Evolutionary conservation across 2,329 filamentous ascomycete species (phyloP), one percentile per base, ranked within the genome.

Genomic region (Pseudogymnoascus sp.): DNA sequence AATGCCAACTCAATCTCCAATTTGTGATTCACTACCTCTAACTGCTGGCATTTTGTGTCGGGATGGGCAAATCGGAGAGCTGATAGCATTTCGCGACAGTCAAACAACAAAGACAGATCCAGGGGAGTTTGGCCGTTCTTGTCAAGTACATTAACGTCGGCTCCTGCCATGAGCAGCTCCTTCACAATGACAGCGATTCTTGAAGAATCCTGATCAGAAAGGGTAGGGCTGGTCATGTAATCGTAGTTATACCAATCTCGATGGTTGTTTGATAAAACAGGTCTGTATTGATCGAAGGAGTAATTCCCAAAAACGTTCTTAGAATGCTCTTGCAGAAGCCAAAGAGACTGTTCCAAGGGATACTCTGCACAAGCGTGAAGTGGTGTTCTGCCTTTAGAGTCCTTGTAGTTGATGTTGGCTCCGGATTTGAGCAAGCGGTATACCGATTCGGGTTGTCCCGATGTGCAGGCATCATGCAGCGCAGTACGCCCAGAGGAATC

Each of bases 381-480:
- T 24, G 33, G 33, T 35, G 33, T 35, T 35, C 33, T 65, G 14
- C 10, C 64, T 59, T 13, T 44, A 61, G 40, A 31, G 38, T 67
- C 63, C 21, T 50, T 61, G 16, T 44, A 44, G 19, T 63, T 61
- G 1, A 64, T 47, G 38, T 68, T 31, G 21, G 64, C 63, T 24
- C 64, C 67, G 59, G 62, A 40, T 35, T 42, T 47, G 4, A 67
- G 47, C 4, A 68, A 37, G n/a, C 61, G 56, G 16, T 61, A 40
- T 2, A 64, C 64, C 8, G 60, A 61, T 59, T 68, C 65, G 13
- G 63, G 50, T 60, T 62, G 19, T 14, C 65, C 65, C 3, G 65
- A 68, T 26, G 61, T 37, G 21, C 61, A 65, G 3, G 64, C 64
- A 60, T 66, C 37, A 40, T 67, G 63, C 19, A 67, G 61, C 47